These are phyloP conservation scores for Colletotrichum melonis DNA, from an alignment of 2,329 filamentous ascomycete genomes.

Conservation along the genomic window DNA sequence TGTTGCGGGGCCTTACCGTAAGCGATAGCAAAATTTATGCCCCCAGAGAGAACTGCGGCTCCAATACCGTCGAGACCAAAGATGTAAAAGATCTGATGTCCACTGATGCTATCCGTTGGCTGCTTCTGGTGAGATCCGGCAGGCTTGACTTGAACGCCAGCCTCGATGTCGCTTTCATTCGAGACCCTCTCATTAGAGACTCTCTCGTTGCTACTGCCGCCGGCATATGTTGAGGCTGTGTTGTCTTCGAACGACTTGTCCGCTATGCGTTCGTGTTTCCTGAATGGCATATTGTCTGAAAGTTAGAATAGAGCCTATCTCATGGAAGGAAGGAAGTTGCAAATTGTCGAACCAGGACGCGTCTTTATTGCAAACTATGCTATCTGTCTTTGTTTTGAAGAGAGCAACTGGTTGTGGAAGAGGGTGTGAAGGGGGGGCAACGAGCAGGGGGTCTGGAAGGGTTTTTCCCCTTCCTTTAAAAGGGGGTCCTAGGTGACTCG, in stretches of 20 bases:
- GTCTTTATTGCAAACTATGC: conserved; percentile 12
- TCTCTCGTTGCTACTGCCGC: not conserved
- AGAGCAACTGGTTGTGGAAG: not conserved
- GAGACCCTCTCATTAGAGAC: not conserved
- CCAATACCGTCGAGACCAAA: conserved; percentile 59
- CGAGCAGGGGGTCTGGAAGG: not conserved
- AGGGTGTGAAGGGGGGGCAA: not conserved
- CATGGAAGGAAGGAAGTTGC: not conserved
- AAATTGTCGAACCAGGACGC: not conserved
- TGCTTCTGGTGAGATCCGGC: conserved; percentile 29
- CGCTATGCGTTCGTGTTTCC: not conserved
- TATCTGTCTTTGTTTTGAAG: not conserved
- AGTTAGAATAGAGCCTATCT: not conserved
- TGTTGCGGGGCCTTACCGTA: conserved; percentile 51
- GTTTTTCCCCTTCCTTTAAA: conserved; percentile 16
- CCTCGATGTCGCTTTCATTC: conserved; percentile 2
- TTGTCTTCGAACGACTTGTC: conserved; percentile 2
- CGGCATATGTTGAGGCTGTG: not conserved
- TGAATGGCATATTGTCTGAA: conserved; percentile 8
- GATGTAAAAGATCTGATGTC: conserved; percentile 60
- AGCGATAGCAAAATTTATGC: conserved; percentile 63
- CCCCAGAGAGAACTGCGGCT: conserved; percentile 58
- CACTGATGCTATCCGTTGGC: conserved; percentile 53
- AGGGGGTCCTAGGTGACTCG: conserved; percentile 4
- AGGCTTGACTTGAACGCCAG: not conserved